A percentile compares a stretch with the other conserved stretches of the same genome.
phyloP scores from a whole-genome alignment of 441 rosid genomes.

The Pelargonium cotyledonis region DNA sequence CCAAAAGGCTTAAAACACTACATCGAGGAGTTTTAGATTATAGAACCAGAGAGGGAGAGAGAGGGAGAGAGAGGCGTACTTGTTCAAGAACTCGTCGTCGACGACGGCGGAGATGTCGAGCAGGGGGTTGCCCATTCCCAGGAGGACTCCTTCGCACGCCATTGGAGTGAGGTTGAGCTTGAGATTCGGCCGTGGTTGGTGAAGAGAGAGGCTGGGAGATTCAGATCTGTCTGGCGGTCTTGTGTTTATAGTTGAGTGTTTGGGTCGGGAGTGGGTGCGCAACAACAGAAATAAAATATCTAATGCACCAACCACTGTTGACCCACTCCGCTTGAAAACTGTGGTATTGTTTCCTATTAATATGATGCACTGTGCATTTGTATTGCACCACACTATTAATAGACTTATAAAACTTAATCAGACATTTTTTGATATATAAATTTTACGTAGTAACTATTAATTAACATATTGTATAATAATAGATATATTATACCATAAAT shows the following conservation, averaged over 20 bases:
- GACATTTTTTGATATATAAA: no score
- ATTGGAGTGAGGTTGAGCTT: neutral
- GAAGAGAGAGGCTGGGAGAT: neutral
- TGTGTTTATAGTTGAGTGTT: neutral
- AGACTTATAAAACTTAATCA: no score
- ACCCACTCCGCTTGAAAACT: neutral
- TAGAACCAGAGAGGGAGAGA: neutral
- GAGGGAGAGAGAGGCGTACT: neutral
- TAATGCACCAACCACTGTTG: neutral
- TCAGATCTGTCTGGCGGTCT: neutral
- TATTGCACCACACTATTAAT: no score
- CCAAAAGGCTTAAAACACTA: no score
- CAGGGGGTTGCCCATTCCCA: constrained; percentile 2
- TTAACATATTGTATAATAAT: no score
- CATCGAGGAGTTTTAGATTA: neutral
- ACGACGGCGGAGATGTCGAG: constrained; percentile 9
- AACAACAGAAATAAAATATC: neutral
- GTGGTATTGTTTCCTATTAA: neutral
- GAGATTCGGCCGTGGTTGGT: neutral
- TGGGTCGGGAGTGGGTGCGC: neutral
- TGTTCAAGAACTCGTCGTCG: constrained; percentile 6
- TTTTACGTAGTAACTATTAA: no score
- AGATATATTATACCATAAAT: no score
- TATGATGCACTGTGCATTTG: no score
- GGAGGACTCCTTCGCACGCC: constrained; percentile 4